Base-by-base conservation (phyloP, 257 asterid species). In the Solanum ossicruentum region DNA sequence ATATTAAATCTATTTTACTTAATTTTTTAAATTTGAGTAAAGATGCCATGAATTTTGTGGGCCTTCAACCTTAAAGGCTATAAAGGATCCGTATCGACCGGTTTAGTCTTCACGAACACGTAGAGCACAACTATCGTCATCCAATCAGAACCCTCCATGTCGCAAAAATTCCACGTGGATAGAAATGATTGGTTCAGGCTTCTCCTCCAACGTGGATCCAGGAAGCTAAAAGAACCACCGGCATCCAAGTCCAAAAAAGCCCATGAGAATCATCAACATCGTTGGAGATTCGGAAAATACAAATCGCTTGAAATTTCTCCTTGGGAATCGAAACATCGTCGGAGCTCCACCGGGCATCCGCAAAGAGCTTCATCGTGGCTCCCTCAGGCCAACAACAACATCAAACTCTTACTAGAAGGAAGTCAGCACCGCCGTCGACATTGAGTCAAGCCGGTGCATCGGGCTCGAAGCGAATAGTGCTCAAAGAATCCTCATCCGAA, bases 341-440 rank as follows among this genome's bases (percentile, higher is more conserved):
- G 92, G 97, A 89, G 93, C 94, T 93, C 93, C 94, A 94, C 86
- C 92, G 79, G 85, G 80, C 85, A 73, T 43, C 85, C 88, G 87
- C 87, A 51, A 36, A 47, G 61, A 85, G 79, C 80, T 88, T 88
- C 89, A 90, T 85, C 95, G 98, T 94, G 99, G 98, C 99, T 95
- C 71, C 99, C 83, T 88, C 98, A 85, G 90, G 91, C 89, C 90
- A 83, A 82, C 91, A 86, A 67, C 95, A 85, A 84, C 93, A 87
- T 26, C 91, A 88, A 84, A 92, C 86, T 43, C 94, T 94, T 54
- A 87, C 93, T 21, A 93, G 97, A 69, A 90, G 99, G 57, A 95
- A 91, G 82, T 70, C 96, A 16, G 86, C 95, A 8, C 88, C 97
- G 13, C 88, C 93, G 58, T 84, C 95, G 0, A 81, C 84, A 60